phyloP scores from a whole-genome alignment of 2,329 filamentous ascomycete genomes.

The Phaeoacremonium minimum region DNA sequence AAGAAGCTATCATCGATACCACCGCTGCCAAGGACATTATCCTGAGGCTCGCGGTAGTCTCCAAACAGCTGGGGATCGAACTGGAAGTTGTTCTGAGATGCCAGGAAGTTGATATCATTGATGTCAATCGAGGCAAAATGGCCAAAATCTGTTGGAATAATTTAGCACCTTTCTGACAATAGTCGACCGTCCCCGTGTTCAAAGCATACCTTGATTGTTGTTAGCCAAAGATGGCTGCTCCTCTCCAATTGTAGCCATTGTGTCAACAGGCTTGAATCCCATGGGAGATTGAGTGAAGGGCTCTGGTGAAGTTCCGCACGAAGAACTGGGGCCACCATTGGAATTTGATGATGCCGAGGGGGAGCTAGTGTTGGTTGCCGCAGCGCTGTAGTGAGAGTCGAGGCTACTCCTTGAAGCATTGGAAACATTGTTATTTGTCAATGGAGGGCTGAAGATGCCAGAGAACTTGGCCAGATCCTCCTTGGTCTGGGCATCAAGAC shows the following conservation, averaged over 20 bases:
- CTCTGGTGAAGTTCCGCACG: constrained; percentile 75
- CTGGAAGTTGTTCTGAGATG: constrained; percentile 72
- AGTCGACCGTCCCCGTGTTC: too few relatives aligned
- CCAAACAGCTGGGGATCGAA: constrained; percentile 92
- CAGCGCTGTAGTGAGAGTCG: constrained; percentile 46
- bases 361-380: constrained; percentile 56
- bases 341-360: constrained; percentile 57
- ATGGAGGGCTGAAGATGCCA: constrained; percentile 55
- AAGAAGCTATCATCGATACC: constrained; percentile 68
- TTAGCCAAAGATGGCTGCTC: constrained; percentile 58
- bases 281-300: constrained; percentile 68
- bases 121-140: constrained; percentile 39
- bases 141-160: constrained; percentile 25
- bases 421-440: constrained; percentile 34
- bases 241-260: constrained; percentile 61
- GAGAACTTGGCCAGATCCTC: constrained; percentile 52
- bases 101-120: constrained; percentile 67
- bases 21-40: constrained; percentile 65
- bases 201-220: too few relatives aligned
- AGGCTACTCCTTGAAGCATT: constrained; percentile 45
- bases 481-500: constrained; percentile 30
- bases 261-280: constrained; percentile 59
- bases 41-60: constrained; percentile 86
- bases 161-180: constrained; percentile 7
- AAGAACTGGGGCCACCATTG: constrained; percentile 55